Conservation (phyloP, 345 rosid genomes). For the Chamaenerion angustifolium region DNA sequence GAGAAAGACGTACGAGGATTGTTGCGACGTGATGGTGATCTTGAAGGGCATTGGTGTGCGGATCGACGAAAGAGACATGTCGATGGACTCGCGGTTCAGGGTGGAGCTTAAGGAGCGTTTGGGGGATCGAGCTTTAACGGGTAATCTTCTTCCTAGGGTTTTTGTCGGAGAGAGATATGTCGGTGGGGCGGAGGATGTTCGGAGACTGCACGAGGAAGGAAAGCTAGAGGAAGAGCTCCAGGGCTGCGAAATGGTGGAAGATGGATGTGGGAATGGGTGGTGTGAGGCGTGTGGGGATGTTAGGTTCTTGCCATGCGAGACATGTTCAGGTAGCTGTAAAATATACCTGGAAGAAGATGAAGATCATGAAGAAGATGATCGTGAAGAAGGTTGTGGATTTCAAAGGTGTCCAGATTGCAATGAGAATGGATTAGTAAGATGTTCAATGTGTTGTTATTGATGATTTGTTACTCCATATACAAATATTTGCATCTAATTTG, state of each 20-base stretch:
- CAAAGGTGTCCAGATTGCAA: slow-evolving; percentile 76
- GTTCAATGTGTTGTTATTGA: slow-evolving; percentile 53
- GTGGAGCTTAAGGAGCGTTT: slow-evolving; percentile 53
- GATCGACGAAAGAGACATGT: slow-evolving; percentile 71
- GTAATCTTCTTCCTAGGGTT: slow-evolving; percentile 50
- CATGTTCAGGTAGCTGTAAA: slow-evolving; percentile 90
- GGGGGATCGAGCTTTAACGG: slow-evolving; percentile 23
- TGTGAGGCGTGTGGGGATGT: slow-evolving; percentile 87
- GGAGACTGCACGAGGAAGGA: slow-evolving; percentile 70
- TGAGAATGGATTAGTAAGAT: slow-evolving; percentile 80
- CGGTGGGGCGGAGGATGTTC: slow-evolving; percentile 74
- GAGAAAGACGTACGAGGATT: slow-evolving; percentile 73
- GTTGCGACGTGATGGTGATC: slow-evolving; percentile 48
- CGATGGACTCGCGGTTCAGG: slow-evolving; percentile 77
- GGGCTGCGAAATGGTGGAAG: slow-evolving; percentile 39
- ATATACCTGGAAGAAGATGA: slow-evolving; percentile 38
- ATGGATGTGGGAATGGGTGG: slow-evolving; percentile 15
- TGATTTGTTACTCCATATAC: background rate
- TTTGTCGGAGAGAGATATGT: slow-evolving; percentile 56
- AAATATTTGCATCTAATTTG: background rate
- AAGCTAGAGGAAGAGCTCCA: slow-evolving; percentile 44
- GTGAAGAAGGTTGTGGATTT: slow-evolving; percentile 39
- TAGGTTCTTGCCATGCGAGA: slow-evolving; percentile 85
- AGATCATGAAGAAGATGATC: slow-evolving; percentile 12
- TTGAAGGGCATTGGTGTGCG: slow-evolving; percentile 41